A percentile compares a stretch with the other conserved stretches of the same genome.
Evolutionary conservation across 257 asterid genomes (phyloP).

Genomic region (Parsonsia alboflavescens): DNA sequence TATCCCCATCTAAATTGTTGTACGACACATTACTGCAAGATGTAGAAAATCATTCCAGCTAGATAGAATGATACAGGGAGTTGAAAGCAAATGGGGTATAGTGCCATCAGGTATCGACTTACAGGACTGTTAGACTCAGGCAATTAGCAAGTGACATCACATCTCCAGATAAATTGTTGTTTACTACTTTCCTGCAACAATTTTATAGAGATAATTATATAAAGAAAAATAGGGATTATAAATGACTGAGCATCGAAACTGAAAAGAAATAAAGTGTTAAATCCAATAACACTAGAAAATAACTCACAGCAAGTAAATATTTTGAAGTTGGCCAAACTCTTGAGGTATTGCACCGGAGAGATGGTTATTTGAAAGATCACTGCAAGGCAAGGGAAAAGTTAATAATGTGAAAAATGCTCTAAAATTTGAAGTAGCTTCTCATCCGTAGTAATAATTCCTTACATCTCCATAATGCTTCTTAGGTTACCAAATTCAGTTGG

Average conservation of each 20-base stretch:
- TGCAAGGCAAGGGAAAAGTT: constrained; percentile 22
- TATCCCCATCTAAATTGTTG: constrained; percentile 69
- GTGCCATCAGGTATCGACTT: constrained; percentile 24
- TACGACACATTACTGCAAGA: constrained; percentile 74
- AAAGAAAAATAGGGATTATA: background rate
- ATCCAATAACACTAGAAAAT: background rate
- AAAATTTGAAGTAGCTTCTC: background rate
- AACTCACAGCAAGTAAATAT: constrained; percentile 72
- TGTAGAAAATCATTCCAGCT: background rate
- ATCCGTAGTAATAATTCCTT: constrained; percentile 21
- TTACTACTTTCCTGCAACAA: constrained; percentile 53
- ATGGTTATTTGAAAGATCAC: constrained; percentile 85
- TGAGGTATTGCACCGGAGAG: constrained; percentile 77
- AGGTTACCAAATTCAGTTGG: constrained; percentile 93
- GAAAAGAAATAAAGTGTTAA: background rate
- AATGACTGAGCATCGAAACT: background rate
- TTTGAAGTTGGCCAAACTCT: constrained; percentile 88
- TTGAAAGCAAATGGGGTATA: background rate
- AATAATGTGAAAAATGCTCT: background rate
- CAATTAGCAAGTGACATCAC: constrained; percentile 62
- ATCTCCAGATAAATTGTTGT: constrained; percentile 84
- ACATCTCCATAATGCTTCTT: constrained; percentile 92
- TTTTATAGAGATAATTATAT: background rate
- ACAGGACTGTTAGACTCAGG: constrained; percentile 73
- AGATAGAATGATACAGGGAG: background rate